These are phyloP conservation scores for Chromera velia DNA, from an alignment of 73 alveolate species.

Conservation along the genomic window DNA sequence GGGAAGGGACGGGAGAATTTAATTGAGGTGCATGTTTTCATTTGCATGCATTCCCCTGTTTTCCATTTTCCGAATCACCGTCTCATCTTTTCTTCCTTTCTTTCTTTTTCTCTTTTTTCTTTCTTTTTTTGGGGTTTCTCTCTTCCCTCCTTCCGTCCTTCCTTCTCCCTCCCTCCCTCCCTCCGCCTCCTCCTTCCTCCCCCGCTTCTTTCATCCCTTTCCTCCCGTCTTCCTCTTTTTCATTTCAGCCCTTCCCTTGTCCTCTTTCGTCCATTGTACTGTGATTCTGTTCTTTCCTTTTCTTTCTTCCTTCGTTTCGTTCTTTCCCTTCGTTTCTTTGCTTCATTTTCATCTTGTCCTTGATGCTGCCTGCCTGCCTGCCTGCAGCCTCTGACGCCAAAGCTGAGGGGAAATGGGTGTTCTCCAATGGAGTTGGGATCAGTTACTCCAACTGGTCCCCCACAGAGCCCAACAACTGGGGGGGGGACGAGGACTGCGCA, in stretches of 20 bases:
- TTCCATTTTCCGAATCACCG: too few relatives aligned
- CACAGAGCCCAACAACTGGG: too few relatives aligned
- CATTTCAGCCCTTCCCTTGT: background rate
- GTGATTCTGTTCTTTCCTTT: background rate
- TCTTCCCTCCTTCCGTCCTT: background rate
- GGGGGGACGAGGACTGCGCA: too few relatives aligned
- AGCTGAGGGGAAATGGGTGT: too few relatives aligned
- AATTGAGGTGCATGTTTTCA: too few relatives aligned
- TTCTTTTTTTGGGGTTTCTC: background rate
- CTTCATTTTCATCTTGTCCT: background rate
- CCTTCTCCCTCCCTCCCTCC: background rate
- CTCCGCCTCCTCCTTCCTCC: background rate
- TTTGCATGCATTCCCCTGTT: too few relatives aligned
- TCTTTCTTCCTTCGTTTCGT: background rate
- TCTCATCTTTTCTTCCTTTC: background rate
- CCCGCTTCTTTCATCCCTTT: background rate
- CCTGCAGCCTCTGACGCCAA: too few relatives aligned
- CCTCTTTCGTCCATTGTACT: background rate
- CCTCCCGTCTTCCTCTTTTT: background rate
- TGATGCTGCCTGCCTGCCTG: background rate
- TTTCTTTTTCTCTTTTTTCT: background rate
- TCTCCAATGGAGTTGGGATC: too few relatives aligned
- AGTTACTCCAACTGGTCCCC: too few relatives aligned
- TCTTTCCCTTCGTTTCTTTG: background rate
- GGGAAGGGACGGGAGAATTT: too few relatives aligned